A percentile compares a stretch with the other conserved stretches of the same genome.
These are phyloP conservation scores for Scytalidium lignicola DNA, from an alignment of 2,329 filamentous ascomycete species.

Conservation along the genomic window DNA sequence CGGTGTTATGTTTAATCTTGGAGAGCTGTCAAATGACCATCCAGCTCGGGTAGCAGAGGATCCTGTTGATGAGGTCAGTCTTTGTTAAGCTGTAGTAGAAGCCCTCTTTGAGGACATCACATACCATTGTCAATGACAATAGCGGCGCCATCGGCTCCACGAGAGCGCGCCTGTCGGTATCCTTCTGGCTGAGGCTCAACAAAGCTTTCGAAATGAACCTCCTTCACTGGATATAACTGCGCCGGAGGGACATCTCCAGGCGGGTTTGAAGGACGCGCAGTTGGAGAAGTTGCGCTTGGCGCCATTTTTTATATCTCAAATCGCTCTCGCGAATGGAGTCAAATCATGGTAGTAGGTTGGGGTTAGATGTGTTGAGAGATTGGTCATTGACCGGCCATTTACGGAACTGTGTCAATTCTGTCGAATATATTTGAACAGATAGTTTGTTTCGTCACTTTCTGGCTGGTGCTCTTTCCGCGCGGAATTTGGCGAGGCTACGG, in stretches of 20 bases:
- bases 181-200: slow-evolving; percentile 57
- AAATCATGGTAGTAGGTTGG: not conserved
- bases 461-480: not conserved
- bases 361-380: not conserved
- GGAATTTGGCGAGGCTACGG: not conserved
- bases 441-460: not conserved
- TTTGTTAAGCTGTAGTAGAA: slow-evolving; percentile 8
- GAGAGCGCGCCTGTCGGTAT: slow-evolving; percentile 54
- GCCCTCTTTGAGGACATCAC: slow-evolving; percentile 1
- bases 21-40: slow-evolving; percentile 88
- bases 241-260: slow-evolving; percentile 46
- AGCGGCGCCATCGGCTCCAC: slow-evolving; percentile 54
- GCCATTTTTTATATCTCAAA: slow-evolving; percentile 21
- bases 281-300: slow-evolving; percentile 23
- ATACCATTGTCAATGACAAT: slow-evolving; percentile 98
- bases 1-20: slow-evolving; percentile 75
- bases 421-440: not conserved
- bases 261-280: slow-evolving; percentile 32
- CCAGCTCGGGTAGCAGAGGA: slow-evolving; percentile 86
- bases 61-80: slow-evolving; percentile 45
- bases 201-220: slow-evolving; percentile 54
- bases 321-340: not conserved
- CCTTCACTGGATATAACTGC: slow-evolving; percentile 56
- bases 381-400: not conserved
- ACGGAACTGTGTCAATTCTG: not conserved